These are phyloP conservation scores for Phytophthora melonis DNA, from an alignment of 352 stramenopile species.

Conservation along the genomic window DNA sequence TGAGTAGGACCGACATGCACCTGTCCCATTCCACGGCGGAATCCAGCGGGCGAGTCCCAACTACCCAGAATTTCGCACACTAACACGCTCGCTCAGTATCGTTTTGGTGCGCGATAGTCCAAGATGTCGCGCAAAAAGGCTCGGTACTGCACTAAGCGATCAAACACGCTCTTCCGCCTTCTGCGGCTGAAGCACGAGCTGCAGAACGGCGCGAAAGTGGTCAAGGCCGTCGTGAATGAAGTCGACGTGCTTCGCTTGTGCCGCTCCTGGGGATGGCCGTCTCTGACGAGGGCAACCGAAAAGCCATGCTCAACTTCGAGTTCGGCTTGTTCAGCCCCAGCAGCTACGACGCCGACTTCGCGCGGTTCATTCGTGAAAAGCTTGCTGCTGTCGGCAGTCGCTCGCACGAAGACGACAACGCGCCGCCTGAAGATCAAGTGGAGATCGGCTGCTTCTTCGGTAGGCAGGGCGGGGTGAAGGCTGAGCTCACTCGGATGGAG, in stretches of 20 bases:
- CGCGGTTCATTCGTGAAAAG: constrained; percentile 57
- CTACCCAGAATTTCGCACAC: no score
- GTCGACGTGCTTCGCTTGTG: constrained; percentile 70
- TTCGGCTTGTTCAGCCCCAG: constrained; percentile 45
- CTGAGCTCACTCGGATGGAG: constrained; percentile 44
- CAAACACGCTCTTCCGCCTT: constrained; percentile 48
- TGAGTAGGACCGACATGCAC: no score
- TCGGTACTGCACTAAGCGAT: not conserved
- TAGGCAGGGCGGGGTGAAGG: constrained; percentile 57
- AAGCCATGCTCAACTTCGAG: constrained; percentile 48
- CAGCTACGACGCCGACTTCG: constrained; percentile 72
- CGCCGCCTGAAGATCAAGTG: constrained; percentile 18
- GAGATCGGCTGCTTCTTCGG: constrained; percentile 63
- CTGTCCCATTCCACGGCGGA: no score
- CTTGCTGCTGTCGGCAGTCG: constrained; percentile 18
- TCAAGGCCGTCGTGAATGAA: constrained; percentile 75
- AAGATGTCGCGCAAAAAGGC: constrained; percentile 26
- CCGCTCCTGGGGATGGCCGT: constrained; percentile 53
- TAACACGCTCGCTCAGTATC: no score
- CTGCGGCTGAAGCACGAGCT: constrained; percentile 52
- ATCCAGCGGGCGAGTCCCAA: no score
- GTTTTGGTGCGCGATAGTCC: no score
- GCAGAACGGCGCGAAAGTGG: constrained; percentile 63
- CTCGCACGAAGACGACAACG: not conserved
- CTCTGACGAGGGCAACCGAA: constrained; percentile 20